phyloP scores from a whole-genome alignment of 2,329 filamentous ascomycete species.

The Colletotrichum kahawae region DNA sequence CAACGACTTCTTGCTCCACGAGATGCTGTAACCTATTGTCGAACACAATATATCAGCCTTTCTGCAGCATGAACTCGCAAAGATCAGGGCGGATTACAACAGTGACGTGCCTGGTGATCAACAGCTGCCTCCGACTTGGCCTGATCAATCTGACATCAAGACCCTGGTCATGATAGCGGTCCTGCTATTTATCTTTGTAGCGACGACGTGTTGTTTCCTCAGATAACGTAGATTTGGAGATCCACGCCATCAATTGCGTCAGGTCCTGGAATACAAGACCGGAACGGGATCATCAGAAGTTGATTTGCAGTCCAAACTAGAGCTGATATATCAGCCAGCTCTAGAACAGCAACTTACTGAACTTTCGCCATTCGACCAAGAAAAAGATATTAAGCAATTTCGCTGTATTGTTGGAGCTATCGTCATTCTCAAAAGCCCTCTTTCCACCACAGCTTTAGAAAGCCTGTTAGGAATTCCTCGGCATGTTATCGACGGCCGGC shows the following conservation, averaged over 20 bases:
- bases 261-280: slow-evolving; percentile 25
- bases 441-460: slow-evolving; percentile 30
- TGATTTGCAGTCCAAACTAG: neutral
- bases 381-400: slow-evolving; percentile 27
- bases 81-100: slow-evolving; percentile 31
- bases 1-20: slow-evolving; percentile 37
- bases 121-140: slow-evolving; percentile 7
- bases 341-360: slow-evolving; percentile 13
- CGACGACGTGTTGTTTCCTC: slow-evolving; percentile 35
- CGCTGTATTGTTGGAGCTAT: slow-evolving; percentile 34
- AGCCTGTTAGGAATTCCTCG: slow-evolving; percentile 28
- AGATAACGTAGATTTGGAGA: slow-evolving; percentile 22
- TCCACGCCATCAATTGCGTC: slow-evolving; percentile 26
- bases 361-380: neutral
- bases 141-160: neutral
- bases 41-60: slow-evolving; percentile 39
- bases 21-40: slow-evolving; percentile 31
- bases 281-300: neutral
- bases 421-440: slow-evolving; percentile 32
- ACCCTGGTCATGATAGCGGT: slow-evolving; percentile 31
- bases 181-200: slow-evolving; percentile 40
- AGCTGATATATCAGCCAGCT: slow-evolving; percentile 24
- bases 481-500: slow-evolving; percentile 21
- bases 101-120: neutral
- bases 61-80: slow-evolving; percentile 31